phyloP scores from a whole-genome alignment of 129 eudicot species.

The Flaveria linearis region DNA sequence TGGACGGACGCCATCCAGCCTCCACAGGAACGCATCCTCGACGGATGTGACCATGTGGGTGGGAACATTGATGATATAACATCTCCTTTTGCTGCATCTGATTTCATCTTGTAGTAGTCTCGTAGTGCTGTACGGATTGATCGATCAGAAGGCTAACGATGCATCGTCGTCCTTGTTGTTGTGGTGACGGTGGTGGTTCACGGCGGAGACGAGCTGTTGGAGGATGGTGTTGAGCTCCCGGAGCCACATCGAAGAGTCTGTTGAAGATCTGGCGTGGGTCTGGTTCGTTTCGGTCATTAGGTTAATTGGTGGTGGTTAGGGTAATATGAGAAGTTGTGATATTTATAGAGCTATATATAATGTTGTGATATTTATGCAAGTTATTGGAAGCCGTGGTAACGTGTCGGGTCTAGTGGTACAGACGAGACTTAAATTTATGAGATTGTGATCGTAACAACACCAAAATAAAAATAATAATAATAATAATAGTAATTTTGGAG shows the following conservation, averaged over 20 bases:
- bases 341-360: background rate
- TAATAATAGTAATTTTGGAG: no score
- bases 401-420: no score
- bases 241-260: constrained; percentile 30
- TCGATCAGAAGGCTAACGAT: constrained; percentile 13
- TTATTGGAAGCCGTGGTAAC: no score
- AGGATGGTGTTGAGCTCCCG: constrained; percentile 24
- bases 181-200: background rate
- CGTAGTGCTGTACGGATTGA: constrained; percentile 47
- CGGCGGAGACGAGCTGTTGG: constrained; percentile 31
- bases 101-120: constrained; percentile 45
- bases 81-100: constrained; percentile 32
- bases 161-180: constrained; percentile 13
- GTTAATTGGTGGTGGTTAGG: background rate
- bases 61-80: constrained; percentile 33
- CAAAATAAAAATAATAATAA: no score
- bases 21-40: constrained; percentile 31
- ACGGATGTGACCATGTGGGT: constrained; percentile 34
- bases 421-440: no score
- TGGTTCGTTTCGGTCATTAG: background rate
- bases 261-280: constrained; percentile 10
- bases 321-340: background rate
- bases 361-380: no score
- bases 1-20: constrained; percentile 38
- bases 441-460: no score